Conservation (phyloP, 2,329 filamentous ascomycete genomes). For the Pseudocercospora fuligena region DNA sequence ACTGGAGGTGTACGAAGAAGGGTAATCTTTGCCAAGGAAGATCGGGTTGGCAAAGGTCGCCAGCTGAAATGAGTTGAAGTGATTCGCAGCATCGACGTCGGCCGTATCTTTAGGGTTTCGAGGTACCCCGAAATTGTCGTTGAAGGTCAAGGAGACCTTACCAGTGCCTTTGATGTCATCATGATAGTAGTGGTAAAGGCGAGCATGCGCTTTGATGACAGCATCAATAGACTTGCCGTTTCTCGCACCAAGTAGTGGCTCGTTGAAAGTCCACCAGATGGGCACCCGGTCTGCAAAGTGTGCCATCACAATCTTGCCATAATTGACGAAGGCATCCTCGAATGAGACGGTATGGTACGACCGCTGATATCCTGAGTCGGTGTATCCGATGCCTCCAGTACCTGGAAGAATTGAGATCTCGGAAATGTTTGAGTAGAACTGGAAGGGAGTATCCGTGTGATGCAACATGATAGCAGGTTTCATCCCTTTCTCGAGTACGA, state of each 20-base stretch:
- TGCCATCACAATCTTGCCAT: constrained; percentile 45
- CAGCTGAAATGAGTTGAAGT: constrained; percentile 51
- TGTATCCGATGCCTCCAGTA: constrained; percentile 22
- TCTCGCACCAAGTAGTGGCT: constrained; percentile 37
- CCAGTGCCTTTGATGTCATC: constrained; percentile 58
- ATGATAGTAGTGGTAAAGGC: constrained; percentile 53
- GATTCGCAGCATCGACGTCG: constrained; percentile 53
- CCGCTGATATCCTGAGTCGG: not conserved
- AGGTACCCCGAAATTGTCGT: constrained; percentile 45
- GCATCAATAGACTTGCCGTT: constrained; percentile 20
- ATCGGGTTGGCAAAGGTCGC: constrained; percentile 59
- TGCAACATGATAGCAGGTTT: constrained; percentile 52
- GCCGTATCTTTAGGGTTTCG: constrained; percentile 43
- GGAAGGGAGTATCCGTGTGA: constrained; percentile 46
- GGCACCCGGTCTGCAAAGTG: constrained; percentile 46
- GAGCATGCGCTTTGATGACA: constrained; percentile 30
- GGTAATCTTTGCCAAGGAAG: constrained; percentile 58
- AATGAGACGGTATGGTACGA: constrained; percentile 13
- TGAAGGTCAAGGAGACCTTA: constrained; percentile 57
- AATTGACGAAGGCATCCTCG: constrained; percentile 45
- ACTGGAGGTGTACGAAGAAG: constrained; percentile 53
- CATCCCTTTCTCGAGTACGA: constrained; percentile 47
- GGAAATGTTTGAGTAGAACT: constrained; percentile 18
- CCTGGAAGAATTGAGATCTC: not conserved
- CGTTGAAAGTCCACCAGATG: constrained; percentile 46